phyloP scores from a whole-genome alignment of 768 basidiomycete species.

The Butyriboletus loyo region DNA sequence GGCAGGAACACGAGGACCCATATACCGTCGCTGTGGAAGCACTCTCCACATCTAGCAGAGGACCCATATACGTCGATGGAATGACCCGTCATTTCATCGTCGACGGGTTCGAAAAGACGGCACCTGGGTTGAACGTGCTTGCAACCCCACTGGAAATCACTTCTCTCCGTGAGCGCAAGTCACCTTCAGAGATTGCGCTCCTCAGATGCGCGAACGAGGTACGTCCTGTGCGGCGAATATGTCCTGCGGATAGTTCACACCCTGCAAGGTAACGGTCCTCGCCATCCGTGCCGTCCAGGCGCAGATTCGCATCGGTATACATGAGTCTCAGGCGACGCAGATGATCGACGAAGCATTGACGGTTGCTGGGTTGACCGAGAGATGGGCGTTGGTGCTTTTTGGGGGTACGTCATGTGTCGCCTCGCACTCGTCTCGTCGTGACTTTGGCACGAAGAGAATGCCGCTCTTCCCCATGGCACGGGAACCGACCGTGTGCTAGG shows the following conservation, averaged over 20 bases:
- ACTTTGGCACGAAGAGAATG: slow-evolving; percentile 56
- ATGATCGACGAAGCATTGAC: slow-evolving; percentile 57
- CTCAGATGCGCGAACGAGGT: slow-evolving; percentile 82
- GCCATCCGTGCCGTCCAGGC: slow-evolving; percentile 65
- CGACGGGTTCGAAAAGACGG: slow-evolving; percentile 55
- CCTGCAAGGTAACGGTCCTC: slow-evolving; percentile 69
- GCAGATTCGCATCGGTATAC: slow-evolving; percentile 66
- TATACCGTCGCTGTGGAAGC: slow-evolving; percentile 48
- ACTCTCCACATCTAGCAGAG: slow-evolving; percentile 23
- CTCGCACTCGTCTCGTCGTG: neutral
- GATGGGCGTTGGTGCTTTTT: slow-evolving; percentile 68
- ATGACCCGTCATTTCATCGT: slow-evolving; percentile 59
- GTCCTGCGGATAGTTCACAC: neutral
- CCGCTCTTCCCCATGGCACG: slow-evolving; percentile 80
- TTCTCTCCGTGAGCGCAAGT: slow-evolving; percentile 74
- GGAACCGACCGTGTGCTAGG: slow-evolving; percentile 64
- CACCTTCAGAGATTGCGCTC: slow-evolving; percentile 62
- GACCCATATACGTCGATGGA: slow-evolving; percentile 58
- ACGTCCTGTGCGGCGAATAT: neutral
- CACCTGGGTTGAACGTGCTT: slow-evolving; percentile 36
- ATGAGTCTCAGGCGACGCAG: slow-evolving; percentile 63
- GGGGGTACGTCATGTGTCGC: slow-evolving; percentile 51
- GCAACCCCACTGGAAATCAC: slow-evolving; percentile 54
- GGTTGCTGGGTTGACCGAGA: slow-evolving; percentile 55
- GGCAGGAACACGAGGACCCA: slow-evolving; percentile 69